Evolutionary conservation across 2,329 filamentous ascomycete genomes (phyloP).

Genomic region (Ascochyta koolunga): DNA sequence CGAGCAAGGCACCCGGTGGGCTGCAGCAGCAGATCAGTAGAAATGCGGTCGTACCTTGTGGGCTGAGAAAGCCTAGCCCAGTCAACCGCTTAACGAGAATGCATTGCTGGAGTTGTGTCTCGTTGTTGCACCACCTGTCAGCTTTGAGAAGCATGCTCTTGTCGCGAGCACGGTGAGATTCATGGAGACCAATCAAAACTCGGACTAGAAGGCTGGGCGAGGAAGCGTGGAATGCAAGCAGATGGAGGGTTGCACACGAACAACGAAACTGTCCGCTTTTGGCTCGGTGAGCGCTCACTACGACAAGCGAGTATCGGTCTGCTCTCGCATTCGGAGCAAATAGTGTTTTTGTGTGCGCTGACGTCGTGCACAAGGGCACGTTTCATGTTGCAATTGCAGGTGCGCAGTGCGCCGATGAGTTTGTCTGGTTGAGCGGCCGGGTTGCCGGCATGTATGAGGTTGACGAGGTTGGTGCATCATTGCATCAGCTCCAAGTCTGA

Average conservation of each 20-base stretch:
- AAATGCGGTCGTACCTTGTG: slow-evolving; percentile 32
- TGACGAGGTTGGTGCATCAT: slow-evolving; percentile 8
- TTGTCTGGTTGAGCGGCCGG: background rate
- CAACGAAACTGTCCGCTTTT: slow-evolving; percentile 3
- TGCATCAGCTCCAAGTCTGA: background rate
- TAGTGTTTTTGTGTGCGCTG: background rate
- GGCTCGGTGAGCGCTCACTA: background rate
- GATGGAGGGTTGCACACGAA: slow-evolving; percentile 6
- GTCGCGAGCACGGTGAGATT: background rate
- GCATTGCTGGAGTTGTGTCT: no score
- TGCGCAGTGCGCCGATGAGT: background rate
- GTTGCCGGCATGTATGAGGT: background rate
- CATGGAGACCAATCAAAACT: background rate
- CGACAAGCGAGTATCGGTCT: slow-evolving; percentile 1
- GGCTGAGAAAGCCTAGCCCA: slow-evolving; percentile 16
- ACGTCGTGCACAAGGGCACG: background rate
- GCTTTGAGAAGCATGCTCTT: background rate
- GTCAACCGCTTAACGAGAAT: no score
- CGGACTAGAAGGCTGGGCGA: background rate
- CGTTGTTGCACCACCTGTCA: slow-evolving; percentile 9
- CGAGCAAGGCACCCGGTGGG: slow-evolving; percentile 23
- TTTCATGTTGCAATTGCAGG: slow-evolving; percentile 8
- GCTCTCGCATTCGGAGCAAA: background rate
- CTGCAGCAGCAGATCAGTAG: slow-evolving; percentile 12
- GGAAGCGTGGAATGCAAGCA: slow-evolving; percentile 10